These are phyloP conservation scores for Nakataea oryzae DNA, from an alignment of 2,329 filamentous ascomycete genomes.

Conservation along the genomic window DNA sequence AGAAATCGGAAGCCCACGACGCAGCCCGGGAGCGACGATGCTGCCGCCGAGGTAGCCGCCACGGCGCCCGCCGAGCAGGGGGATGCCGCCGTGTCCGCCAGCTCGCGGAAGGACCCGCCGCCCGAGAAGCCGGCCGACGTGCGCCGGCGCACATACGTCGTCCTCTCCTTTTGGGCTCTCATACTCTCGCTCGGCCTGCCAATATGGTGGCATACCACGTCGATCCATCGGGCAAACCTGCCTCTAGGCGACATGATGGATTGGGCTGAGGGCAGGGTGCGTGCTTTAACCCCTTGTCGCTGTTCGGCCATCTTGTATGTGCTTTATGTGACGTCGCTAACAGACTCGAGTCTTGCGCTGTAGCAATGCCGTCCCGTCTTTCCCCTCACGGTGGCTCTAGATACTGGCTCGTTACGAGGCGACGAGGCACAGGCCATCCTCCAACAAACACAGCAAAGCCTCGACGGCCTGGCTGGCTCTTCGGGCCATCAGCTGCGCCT, in stretches of 20 bases:
- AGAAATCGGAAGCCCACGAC: conserved; percentile 2
- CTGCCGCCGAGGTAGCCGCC: not conserved
- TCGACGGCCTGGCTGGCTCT: conserved; percentile 82
- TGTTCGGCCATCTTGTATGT: not conserved
- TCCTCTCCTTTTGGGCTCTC: conserved; percentile 84
- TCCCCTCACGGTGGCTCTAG: conserved; percentile 70
- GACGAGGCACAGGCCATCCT: conserved; percentile 64
- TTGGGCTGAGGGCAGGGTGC: conserved; percentile 84
- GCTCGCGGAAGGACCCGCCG: conserved; percentile 46
- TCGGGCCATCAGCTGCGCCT: conserved; percentile 73
- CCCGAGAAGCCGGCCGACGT: conserved; percentile 64
- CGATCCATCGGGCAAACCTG: conserved; percentile 77
- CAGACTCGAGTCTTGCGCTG: conserved; percentile 4
- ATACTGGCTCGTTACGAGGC: conserved; percentile 54
- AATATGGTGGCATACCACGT: conserved; percentile 93
- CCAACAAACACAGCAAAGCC: conserved; percentile 70
- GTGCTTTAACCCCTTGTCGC: conserved; percentile 7
- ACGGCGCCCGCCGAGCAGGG: not conserved
- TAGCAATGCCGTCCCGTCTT: conserved; percentile 84
- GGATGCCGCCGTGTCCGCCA: conserved; percentile 2
- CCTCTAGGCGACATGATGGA: conserved; percentile 78
- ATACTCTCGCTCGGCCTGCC: conserved; percentile 77
- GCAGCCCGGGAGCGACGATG: not conserved
- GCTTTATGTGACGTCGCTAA: not conserved
- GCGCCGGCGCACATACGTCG: conserved; percentile 60